Evolutionary conservation across 2,329 filamentous ascomycete species (phyloP), one percentile per base, ranked within the genome.

Genomic region (Aschersonia sp.): DNA sequence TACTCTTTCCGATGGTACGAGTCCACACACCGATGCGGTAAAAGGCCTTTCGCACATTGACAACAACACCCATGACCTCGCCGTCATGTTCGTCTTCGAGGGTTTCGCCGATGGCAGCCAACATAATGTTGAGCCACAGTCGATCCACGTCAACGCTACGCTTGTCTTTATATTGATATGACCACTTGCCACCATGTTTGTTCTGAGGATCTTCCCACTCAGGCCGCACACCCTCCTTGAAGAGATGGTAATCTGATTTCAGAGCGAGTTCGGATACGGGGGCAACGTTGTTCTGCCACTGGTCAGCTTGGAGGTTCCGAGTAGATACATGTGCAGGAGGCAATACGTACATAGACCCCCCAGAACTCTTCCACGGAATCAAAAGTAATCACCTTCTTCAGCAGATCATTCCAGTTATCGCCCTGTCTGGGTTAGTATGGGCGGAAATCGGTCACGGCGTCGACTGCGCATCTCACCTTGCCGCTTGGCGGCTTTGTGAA

Each of bases 311-410:
- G 22, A 22, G 2, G 22, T 22, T 22, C 22, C 22, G 22, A 22
- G 22, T 22, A 22, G 22, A 22, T 22, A 22, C 6, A 14, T 45
- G 11, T 6, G 50, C 49, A 50, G 49, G 45, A 32, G 5, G 41
- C 9, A 10, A 7, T 14, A 11, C 89, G 65, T 77, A 98, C 94
- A 69, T 97, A 97, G 64, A 98, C 87, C 50, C 92, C 92, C 92
- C 92, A 98, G 70, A 98, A 98, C 67, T 98, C 94, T 71, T 98
- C 92, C 30, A 98, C 92, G 3, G 89, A 95, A 71, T 95, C 87
- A 61, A 98, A 97, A 49, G 87, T 95, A 61, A 98, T 95, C 58
- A 98, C 90, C 67, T 98, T 88, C 73, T 98, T 98, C 53, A 98
- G 72, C 52, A 97, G 73, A 64, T 98, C 92, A 57, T 94, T 94